A percentile compares a stretch with the other conserved stretches of the same genome.
Conservation (phyloP, 2,329 filamentous ascomycete species). For the Fusarium sp. region DNA sequence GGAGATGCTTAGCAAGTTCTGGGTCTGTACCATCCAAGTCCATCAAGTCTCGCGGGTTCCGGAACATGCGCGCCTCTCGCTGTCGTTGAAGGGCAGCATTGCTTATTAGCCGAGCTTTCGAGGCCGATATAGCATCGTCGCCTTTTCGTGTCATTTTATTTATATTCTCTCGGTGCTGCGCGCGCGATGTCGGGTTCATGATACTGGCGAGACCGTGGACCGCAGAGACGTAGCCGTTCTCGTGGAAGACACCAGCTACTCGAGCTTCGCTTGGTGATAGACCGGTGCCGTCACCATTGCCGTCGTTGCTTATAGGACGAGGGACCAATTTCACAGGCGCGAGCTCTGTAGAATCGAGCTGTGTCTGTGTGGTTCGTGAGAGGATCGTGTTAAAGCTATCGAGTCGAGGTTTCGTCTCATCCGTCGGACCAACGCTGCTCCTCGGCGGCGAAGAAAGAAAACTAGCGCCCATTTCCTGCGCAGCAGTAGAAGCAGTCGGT, state of each 20-base stretch:
- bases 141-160: conserved; percentile 41
- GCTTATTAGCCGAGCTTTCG: conserved; percentile 48
- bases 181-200: conserved; percentile 45
- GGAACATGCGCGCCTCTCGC: conserved; percentile 44
- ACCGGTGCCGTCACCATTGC: conserved; percentile 42
- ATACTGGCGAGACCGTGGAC: conserved; percentile 49
- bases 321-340: conserved; percentile 31
- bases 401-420: conserved; percentile 39
- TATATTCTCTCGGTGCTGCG: conserved; percentile 44
- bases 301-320: conserved; percentile 43
- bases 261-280: conserved; percentile 48
- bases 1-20: conserved; percentile 49
- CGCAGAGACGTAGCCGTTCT: conserved; percentile 47
- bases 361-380: conserved; percentile 28
- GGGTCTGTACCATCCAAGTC: conserved; percentile 48
- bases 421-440: conserved; percentile 41
- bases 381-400: conserved; percentile 39
- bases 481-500: conserved; percentile 36
- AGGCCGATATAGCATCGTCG: conserved; percentile 41
- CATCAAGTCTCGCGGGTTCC: conserved; percentile 44
- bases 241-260: conserved; percentile 48
- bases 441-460: conserved; percentile 42
- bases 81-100: conserved; percentile 48
- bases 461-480: conserved; percentile 41
- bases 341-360: conserved; percentile 21